A percentile compares a stretch with the other conserved stretches of the same genome.
Evolutionary conservation across 2,329 filamentous ascomycete species (phyloP).

Genomic region (Penicillium digitatum): DNA sequence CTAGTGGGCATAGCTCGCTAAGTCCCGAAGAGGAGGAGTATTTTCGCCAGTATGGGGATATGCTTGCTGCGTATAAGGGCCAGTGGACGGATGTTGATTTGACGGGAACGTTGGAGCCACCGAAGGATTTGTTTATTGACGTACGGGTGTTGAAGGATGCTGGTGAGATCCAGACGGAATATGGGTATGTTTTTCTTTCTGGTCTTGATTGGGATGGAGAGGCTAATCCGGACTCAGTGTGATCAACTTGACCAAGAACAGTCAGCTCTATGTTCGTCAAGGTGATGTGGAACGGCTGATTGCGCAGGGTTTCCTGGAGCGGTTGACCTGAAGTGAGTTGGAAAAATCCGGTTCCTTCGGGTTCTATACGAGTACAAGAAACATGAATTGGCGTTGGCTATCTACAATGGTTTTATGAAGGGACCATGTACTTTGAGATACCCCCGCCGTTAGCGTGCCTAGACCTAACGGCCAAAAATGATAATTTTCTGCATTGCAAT

Average conservation of each 20-base stretch:
- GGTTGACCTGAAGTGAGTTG: slow-evolving; percentile 61
- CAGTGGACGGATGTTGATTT: slow-evolving; percentile 98
- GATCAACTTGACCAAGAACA: slow-evolving; percentile 96
- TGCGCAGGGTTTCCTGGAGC: slow-evolving; percentile 89
- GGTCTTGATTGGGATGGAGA: background rate
- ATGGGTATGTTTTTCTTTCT: slow-evolving; percentile 63
- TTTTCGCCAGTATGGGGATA: slow-evolving; percentile 82
- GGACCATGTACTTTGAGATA: slow-evolving; percentile 16
- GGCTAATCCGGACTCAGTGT: slow-evolving; percentile 53
- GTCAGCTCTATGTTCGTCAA: slow-evolving; percentile 93
- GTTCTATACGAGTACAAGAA: slow-evolving; percentile 9
- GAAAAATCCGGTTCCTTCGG: slow-evolving; percentile 15
- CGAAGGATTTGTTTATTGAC: slow-evolving; percentile 94
- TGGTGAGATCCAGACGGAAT: slow-evolving; percentile 98
- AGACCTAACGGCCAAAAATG: slow-evolving; percentile 3
- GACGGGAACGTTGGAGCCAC: slow-evolving; percentile 87
- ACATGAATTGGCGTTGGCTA: slow-evolving; percentile 3
- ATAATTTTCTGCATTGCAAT: slow-evolving; percentile 2
- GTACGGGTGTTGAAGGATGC: slow-evolving; percentile 94
- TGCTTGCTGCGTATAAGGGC: slow-evolving; percentile 93
- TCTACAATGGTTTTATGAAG: slow-evolving; percentile 5
- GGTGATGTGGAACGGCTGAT: slow-evolving; percentile 94
- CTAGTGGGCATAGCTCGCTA: slow-evolving; percentile 62
- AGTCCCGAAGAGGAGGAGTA: slow-evolving; percentile 98
- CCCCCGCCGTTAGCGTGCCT: slow-evolving; percentile 8